Evolutionary conservation across 345 rosid genomes (phyloP), one percentile per base, ranked within the genome.

Genomic region (Pistacia integerrima): DNA sequence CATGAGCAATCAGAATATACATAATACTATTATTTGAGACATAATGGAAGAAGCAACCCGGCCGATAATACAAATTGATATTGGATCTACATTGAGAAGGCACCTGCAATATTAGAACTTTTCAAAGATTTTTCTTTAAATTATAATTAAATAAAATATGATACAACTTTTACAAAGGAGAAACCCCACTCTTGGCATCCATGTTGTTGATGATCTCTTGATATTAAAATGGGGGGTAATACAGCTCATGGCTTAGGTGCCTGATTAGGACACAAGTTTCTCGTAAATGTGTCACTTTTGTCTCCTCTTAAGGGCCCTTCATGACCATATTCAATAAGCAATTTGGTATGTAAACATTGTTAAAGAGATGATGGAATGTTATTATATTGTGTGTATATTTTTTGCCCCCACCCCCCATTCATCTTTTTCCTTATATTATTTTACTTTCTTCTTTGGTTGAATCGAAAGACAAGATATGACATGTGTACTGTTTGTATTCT

Each of bases 191-290:
- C 48, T 41, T 13, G 28, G 17, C 13, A 36, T 28, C 14, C 73
- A 69, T 28, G 36, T 62, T 73, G 51, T 8, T 51, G 49, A 30
- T 73, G 36, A n/a, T 33, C 1, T 38, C 3, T 61, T 73, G 6
- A 28, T 70, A 16, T 51, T 28, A 28, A 33, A 54, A 54, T n/a
- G 69, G 69, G 69, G 69, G 62, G 4, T 58, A 25, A 22, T 68
- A 74, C 87, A 81, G 87, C 83, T 79, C 79, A 81, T 51, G 25
- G 74, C 62, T 67, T 74, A 70, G 69, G 22, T 17, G 67, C 58
- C 57, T 22, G 17, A 57, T 61, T 38, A 65, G 66, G 78, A 41
- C 77, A 66, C 41, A 80, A 13, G 56, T 67, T 70, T 71, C 76
- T 74, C 67, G 62, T 67, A 58, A 77, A 64, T 64, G 77, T 71